Conservation (phyloP, 257 asterid species). For the Penstemon barbatus region DNA sequence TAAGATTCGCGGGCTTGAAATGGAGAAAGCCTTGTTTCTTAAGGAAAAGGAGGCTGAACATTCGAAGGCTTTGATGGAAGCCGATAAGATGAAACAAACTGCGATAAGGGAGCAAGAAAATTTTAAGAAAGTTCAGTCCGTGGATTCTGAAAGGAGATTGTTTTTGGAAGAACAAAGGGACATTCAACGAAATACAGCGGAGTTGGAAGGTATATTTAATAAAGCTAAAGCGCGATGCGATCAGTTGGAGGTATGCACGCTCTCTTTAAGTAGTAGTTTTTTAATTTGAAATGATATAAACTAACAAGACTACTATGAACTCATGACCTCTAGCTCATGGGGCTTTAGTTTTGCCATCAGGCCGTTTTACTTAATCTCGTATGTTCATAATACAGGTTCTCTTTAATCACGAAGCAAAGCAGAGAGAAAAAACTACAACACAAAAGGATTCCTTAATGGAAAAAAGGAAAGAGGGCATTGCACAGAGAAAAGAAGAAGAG, state of each 20-base stretch:
- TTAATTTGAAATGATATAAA: too few species aligned
- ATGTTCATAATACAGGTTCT: conserved; percentile 42
- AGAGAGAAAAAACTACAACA: conserved; percentile 29
- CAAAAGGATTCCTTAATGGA: conserved; percentile 32
- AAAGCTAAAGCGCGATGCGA: conserved; percentile 41
- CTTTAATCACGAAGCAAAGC: conserved; percentile 55
- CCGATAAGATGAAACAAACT: conserved; percentile 44
- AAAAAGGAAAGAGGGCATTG: conserved; percentile 39
- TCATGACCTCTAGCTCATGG: too few species aligned
- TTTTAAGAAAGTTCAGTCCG: conserved; percentile 44
- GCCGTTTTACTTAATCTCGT: neutral
- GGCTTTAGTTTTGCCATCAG: too few species aligned
- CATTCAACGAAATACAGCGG: conserved; percentile 33
- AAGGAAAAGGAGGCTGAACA: conserved; percentile 48
- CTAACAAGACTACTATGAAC: too few species aligned
- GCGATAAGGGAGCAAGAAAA: conserved; percentile 49
- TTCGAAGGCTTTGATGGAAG: conserved; percentile 30
- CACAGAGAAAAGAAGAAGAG: conserved; percentile 38
- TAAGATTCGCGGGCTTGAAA: conserved; percentile 43
- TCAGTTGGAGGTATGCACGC: conserved; percentile 59
- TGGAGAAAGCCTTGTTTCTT: conserved; percentile 43
- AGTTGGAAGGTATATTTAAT: conserved; percentile 32
- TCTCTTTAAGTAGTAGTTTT: neutral
- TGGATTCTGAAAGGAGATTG: conserved; percentile 42
- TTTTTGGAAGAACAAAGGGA: conserved; percentile 42